Conservation (phyloP, 2,329 filamentous ascomycete species). For the Pseudocercospora crystallina region DNA sequence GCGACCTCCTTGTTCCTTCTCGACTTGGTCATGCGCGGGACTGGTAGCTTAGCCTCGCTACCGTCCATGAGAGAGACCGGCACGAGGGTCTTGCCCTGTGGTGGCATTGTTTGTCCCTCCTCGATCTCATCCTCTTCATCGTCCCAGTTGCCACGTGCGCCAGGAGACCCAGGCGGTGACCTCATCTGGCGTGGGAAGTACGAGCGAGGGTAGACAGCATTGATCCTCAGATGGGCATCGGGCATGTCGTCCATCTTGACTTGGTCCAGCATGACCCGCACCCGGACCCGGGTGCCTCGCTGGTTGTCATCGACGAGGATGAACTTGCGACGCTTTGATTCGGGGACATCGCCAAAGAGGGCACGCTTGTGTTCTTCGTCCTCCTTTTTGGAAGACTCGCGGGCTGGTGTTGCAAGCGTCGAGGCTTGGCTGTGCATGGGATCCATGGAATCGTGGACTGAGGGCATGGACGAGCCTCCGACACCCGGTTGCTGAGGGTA, state of each 20-base stretch:
- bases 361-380: conserved; percentile 62
- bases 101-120: conserved; percentile 31
- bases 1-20: conserved; percentile 80
- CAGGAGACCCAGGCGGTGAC: conserved; percentile 73
- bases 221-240: conserved; percentile 87
- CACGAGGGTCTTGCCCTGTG: conserved; percentile 49
- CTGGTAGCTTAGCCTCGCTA: conserved; percentile 68
- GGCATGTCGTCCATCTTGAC: conserved; percentile 96
- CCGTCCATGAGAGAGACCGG: conserved; percentile 60
- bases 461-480: conserved; percentile 61
- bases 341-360: conserved; percentile 84
- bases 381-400: conserved; percentile 44
- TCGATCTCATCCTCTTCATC: conserved; percentile 61
- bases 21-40: conserved; percentile 70
- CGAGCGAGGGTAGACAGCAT: conserved; percentile 85
- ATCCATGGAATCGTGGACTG: conserved; percentile 61
- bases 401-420: conserved; percentile 38
- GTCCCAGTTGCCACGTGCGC: conserved; percentile 72
- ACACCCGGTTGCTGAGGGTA: conserved; percentile 62
- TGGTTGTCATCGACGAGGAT: conserved; percentile 91
- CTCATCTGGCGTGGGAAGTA: conserved; percentile 96
- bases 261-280: conserved; percentile 87
- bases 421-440: conserved; percentile 37
- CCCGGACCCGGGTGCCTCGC: conserved; percentile 75
- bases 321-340: conserved; percentile 91